phyloP scores from a whole-genome alignment of 805 yeast species.

The Lipomyces japonicus region DNA sequence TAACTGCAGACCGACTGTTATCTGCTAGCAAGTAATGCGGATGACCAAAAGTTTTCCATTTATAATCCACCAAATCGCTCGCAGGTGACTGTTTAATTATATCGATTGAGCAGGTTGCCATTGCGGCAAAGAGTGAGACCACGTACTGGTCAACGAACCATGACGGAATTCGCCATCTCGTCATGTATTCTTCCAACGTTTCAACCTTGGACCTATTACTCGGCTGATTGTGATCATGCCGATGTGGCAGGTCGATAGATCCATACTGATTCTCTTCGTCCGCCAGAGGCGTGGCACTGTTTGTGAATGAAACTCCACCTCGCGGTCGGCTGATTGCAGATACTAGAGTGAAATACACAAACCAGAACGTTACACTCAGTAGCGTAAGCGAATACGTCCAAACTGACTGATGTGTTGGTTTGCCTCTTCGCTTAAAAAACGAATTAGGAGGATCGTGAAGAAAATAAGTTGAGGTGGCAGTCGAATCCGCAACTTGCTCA shows the following conservation, averaged over 20 bases:
- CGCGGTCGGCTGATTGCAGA: conserved; percentile 7
- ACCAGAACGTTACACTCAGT: conserved; percentile 8
- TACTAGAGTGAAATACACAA: conserved; percentile 17
- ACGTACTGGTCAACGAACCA: conserved; percentile 18
- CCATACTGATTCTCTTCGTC: not conserved
- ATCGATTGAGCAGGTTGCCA: conserved; percentile 16
- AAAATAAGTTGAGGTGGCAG: conserved; percentile 12
- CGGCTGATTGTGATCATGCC: not conserved
- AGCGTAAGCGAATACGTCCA: not conserved
- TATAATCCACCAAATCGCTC: conserved; percentile 22
- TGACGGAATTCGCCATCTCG: conserved; percentile 12
- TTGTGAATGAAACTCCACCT: conserved; percentile 13
- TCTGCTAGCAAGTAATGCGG: conserved; percentile 19
- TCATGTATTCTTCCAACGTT: conserved; percentile 10
- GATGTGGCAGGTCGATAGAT: conserved; percentile 4
- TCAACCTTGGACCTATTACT: conserved; percentile 5
- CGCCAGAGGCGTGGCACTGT: not conserved
- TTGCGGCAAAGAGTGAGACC: conserved; percentile 18
- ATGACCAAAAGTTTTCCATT: conserved; percentile 14
- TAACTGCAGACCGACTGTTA: conserved; percentile 18
- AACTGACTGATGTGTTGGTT: conserved; percentile 2
- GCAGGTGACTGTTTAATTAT: conserved; percentile 19
- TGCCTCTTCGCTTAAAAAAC: conserved; percentile 10
- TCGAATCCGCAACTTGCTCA: conserved; percentile 2
- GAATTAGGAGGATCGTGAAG: conserved; percentile 22